Evolutionary conservation across 2,329 filamentous ascomycete species (phyloP).

Genomic region (Colletotrichum siamense): DNA sequence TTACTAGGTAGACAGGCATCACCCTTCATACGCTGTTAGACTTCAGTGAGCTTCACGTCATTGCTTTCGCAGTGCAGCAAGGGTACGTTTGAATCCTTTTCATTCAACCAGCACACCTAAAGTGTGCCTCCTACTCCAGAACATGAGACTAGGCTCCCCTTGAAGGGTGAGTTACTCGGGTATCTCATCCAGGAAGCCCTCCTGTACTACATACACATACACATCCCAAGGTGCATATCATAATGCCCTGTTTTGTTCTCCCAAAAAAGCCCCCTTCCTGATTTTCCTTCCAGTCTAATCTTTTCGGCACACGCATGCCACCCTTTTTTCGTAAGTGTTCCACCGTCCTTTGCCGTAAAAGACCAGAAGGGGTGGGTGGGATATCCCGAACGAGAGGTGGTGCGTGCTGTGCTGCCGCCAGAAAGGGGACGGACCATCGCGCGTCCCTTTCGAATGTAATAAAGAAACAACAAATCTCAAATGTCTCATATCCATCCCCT

Average conservation of each 20-base stretch:
- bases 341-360: neutral
- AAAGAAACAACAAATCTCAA: conserved; percentile 1
- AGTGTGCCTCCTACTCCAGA: neutral
- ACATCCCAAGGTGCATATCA: neutral
- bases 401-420: conserved; percentile 6
- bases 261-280: neutral
- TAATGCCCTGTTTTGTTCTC: neutral
- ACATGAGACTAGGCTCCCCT: conserved; percentile 1
- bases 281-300: neutral
- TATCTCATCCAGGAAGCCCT: conserved; percentile 17
- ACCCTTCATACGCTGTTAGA: neutral
- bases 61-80: neutral
- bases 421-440: neutral
- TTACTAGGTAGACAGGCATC: neutral
- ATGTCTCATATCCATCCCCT: neutral
- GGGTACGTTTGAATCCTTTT: neutral
- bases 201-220: conserved; percentile 10
- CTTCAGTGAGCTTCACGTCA: neutral
- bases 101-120: neutral
- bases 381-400: neutral
- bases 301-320: neutral
- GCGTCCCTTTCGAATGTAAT: neutral
- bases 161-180: conserved; percentile 5
- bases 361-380: neutral
- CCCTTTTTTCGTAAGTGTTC: neutral